phyloP scores from a whole-genome alignment of 163 green algal genomes.

The Prototheca cutis region DNA sequence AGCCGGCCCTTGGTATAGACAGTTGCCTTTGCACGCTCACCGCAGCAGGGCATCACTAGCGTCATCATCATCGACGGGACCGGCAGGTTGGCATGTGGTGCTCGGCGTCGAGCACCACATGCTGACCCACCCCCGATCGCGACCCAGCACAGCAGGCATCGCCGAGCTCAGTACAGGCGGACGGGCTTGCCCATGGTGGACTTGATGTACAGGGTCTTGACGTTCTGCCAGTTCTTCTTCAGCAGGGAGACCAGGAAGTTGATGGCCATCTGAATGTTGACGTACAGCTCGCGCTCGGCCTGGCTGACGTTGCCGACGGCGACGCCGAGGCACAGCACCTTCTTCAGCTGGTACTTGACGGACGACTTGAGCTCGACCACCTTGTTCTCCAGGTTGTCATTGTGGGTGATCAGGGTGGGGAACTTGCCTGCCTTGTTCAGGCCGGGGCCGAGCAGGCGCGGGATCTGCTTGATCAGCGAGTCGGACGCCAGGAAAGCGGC shows the following conservation, averaged over 20 bases:
- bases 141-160: not conserved
- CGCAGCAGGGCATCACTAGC: not conserved
- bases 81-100: too few species aligned
- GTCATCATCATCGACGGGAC: too few species aligned
- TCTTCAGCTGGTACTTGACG: constrained; percentile 99
- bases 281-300: constrained; percentile 85
- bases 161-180: constrained; percentile 81
- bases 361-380: constrained; percentile 82
- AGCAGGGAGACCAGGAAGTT: constrained; percentile 99
- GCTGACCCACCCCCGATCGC: too few species aligned
- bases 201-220: constrained; percentile 96
- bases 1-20: constrained; percentile 11
- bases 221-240: constrained; percentile 99
- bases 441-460: constrained; percentile 91
- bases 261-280: constrained; percentile 81
- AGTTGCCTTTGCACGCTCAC: not conserved
- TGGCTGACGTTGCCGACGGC: constrained; percentile 91
- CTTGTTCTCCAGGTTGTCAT: constrained; percentile 75
- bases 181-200: constrained; percentile 90
- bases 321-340: constrained; percentile 90
- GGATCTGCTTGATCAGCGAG: constrained; percentile 99
- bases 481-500: constrained; percentile 95
- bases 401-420: constrained; percentile 82
- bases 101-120: too few species aligned
- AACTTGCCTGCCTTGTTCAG: constrained; percentile 99